Base-by-base conservation (phyloP, 2,329 filamentous ascomycete species). In the Aspergillus quadrilineatus region DNA sequence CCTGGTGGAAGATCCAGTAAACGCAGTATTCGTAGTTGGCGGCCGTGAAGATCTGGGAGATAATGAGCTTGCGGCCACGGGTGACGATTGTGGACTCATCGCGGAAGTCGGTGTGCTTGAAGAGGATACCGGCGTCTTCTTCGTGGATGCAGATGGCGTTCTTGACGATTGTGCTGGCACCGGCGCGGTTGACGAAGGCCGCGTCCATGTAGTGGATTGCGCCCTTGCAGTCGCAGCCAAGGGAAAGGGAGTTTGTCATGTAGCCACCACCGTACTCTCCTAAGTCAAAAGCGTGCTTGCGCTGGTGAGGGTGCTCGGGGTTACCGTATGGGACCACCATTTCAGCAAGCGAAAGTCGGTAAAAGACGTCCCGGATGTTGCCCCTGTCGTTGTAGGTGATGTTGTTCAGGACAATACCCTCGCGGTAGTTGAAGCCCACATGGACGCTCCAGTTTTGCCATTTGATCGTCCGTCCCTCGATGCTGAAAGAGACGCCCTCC, bases 401-500 rank as follows among this genome's bases (percentile, higher is more conserved):
- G 76, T 96, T 91, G 74, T 89, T 94, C 6, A 97, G 80, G 2
- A 96, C 89, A 64, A 96, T 88, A 22, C 92, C 92, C 75, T 97
- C 92, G 28, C 90, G 85, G 77, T 96, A 94, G 80, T 96, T 96
- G 83, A 96, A 97, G 26, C 92, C 92, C 57, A 97, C 85, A 72
- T 96, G 92, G 62, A 96, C 85, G 66, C 85, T 93, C 89, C 91
- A 97, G 70, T 95, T 96, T 73, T 96, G 92, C 92, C 92, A 96
- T 62, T 86, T 85, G 50, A 96, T 82, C 45, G 84, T 84, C 9
- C 90, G 79, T 1, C 90, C 90, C 2, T 87, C 82, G 63, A 96
- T 78, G 17, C 81, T 85, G 79, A 96, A 97, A 0, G 90, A 94
- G 0, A 96, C 91, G 14, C 92, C 92, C 65, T 95, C 89, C 0